Evolutionary conservation across 1,284 basidiomycete species (phyloP).

Genomic region (Naganishia albida): DNA sequence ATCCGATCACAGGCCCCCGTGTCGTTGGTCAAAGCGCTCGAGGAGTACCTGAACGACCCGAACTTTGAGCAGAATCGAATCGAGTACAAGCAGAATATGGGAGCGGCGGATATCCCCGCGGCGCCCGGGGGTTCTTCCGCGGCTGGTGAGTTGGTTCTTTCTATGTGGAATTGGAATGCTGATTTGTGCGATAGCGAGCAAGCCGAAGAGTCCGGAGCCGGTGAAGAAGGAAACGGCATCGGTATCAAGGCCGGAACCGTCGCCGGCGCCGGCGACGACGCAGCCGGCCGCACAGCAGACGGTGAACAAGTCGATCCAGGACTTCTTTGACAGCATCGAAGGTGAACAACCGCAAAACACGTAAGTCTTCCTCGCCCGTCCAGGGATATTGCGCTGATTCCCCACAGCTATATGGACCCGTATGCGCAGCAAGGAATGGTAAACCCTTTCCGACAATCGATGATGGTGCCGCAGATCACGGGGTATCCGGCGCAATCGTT

Average conservation of each 20-base stretch:
- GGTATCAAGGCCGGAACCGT: constrained; percentile 8
- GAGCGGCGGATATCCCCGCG: constrained; percentile 63
- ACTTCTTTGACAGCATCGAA: constrained; percentile 93
- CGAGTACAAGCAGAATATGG: constrained; percentile 86
- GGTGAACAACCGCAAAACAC: constrained; percentile 60
- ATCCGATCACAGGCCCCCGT: constrained; percentile 73
- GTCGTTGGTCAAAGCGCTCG: constrained; percentile 84
- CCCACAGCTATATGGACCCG: constrained; percentile 27
- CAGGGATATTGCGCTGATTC: neutral
- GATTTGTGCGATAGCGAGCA: constrained; percentile 11
- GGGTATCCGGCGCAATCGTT: constrained; percentile 44
- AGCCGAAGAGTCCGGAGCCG: constrained; percentile 3
- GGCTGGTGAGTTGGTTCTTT: neutral
- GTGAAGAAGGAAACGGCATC: neutral
- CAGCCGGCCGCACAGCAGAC: constrained; percentile 44
- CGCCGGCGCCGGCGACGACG: constrained; percentile 17
- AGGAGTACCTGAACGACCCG: constrained; percentile 93
- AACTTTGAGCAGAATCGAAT: constrained; percentile 93
- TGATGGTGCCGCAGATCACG: constrained; percentile 38
- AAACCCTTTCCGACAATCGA: constrained; percentile 75
- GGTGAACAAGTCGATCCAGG: constrained; percentile 61
- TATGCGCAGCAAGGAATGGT: constrained; percentile 56
- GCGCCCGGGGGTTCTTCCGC: constrained; percentile 33
- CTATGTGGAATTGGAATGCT: too few species aligned
- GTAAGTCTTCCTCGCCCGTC: constrained; percentile 46